A percentile compares a stretch with the other conserved stretches of the same genome.
phyloP scores from a whole-genome alignment of 768 basidiomycete genomes.

The Boletus pseudo-olivaceus region DNA sequence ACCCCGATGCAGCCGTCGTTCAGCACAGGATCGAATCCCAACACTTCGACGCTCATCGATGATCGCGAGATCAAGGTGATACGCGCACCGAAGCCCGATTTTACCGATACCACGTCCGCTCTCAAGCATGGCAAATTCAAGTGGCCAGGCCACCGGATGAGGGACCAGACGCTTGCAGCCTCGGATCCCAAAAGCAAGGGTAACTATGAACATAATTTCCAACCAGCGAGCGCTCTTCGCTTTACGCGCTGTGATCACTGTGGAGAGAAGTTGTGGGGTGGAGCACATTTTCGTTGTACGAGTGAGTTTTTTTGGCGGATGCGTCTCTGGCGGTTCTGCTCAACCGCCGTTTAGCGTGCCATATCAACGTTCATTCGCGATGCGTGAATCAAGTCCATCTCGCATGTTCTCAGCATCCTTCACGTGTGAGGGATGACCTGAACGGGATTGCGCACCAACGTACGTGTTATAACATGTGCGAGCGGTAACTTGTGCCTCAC shows the following conservation, averaged over 20 bases:
- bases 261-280: conserved; percentile 98
- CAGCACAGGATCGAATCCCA: conserved; percentile 17
- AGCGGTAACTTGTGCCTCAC: conserved; percentile 19
- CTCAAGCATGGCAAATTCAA: conserved; percentile 63
- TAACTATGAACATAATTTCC: conserved; percentile 75
- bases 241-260: conserved; percentile 95
- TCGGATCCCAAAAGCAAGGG: conserved; percentile 40
- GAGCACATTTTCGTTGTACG: conserved; percentile 87
- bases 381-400: conserved; percentile 68
- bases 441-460: conserved; percentile 23
- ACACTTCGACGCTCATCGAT: conserved; percentile 22
- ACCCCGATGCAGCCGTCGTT: conserved; percentile 11
- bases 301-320: conserved; percentile 48
- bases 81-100: conserved; percentile 28
- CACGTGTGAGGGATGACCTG: conserved; percentile 31
- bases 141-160: conserved; percentile 62
- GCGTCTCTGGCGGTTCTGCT: background rate
- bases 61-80: conserved; percentile 28
- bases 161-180: conserved; percentile 35
- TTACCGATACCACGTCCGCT: conserved; percentile 44
- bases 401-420: conserved; percentile 57
- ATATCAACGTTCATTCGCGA: conserved; percentile 81
- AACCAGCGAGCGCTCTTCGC: conserved; percentile 81
- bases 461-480: conserved; percentile 3
- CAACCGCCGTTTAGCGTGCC: conserved; percentile 56